phyloP scores from a whole-genome alignment of 2,329 filamentous ascomycete genomes.

The Mycosphaerella arachidis region DNA sequence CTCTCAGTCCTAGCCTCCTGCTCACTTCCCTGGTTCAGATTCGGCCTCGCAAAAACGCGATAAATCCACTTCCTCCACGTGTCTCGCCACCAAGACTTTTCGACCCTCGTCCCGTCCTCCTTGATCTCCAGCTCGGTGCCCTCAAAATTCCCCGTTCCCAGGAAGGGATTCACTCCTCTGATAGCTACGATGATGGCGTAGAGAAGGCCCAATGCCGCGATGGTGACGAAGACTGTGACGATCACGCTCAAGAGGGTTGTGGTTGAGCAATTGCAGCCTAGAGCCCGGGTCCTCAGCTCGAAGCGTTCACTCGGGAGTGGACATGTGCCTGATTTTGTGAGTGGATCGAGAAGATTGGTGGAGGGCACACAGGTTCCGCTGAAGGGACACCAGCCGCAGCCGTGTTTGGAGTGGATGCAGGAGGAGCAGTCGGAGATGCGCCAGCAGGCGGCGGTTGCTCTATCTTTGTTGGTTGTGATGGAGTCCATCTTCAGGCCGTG shows the following conservation, averaged over 20 bases:
- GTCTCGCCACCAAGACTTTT: conserved; percentile 21
- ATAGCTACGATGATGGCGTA: conserved; percentile 25
- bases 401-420: conserved; percentile 27
- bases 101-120: conserved; percentile 24
- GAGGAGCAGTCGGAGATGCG: conserved; percentile 29
- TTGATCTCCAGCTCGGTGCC: conserved; percentile 31
- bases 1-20: conserved; percentile 34
- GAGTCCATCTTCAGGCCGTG: not conserved
- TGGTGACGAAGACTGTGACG: conserved; percentile 40
- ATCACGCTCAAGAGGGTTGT: conserved; percentile 43
- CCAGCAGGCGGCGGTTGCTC: conserved; percentile 28
- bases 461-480: conserved; percentile 2
- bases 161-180: conserved; percentile 22
- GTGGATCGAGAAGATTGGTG: conserved; percentile 38
- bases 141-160: conserved; percentile 27
- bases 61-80: conserved; percentile 13
- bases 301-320: conserved; percentile 41
- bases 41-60: conserved; percentile 7
- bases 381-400: conserved; percentile 44
- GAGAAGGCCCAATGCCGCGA: conserved; percentile 37
- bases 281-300: conserved; percentile 41
- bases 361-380: conserved; percentile 42
- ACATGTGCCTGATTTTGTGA: conserved; percentile 32
- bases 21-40: conserved; percentile 32
- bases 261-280: conserved; percentile 46